These are phyloP conservation scores for Ceratobasidium sp. DNA, from an alignment of 1,284 basidiomycete species.

Conservation along the genomic window DNA sequence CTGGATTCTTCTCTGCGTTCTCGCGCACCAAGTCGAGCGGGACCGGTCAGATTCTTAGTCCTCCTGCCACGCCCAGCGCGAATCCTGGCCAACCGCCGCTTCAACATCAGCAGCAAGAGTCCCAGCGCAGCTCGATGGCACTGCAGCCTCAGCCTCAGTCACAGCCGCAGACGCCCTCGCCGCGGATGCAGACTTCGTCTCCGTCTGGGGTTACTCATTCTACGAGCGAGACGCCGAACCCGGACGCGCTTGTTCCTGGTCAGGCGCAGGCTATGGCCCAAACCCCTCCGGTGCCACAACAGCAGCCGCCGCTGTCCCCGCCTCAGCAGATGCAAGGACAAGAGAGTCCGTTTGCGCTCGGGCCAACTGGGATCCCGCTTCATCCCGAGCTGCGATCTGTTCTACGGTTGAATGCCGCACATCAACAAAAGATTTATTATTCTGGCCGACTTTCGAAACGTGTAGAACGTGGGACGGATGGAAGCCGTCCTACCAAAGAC, in stretches of 20 bases:
- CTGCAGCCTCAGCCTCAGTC: neutral
- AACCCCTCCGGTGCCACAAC: neutral
- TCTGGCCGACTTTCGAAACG: conserved; percentile 82
- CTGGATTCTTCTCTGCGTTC: conserved; percentile 44
- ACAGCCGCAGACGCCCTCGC: conserved; percentile 6
- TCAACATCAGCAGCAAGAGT: neutral
- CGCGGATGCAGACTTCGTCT: conserved; percentile 7
- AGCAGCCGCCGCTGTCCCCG: neutral
- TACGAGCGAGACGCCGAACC: conserved; percentile 24
- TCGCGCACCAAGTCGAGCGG: conserved; percentile 40
- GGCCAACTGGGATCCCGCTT: conserved; percentile 55
- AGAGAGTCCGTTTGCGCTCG: conserved; percentile 24
- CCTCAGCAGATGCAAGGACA: neutral
- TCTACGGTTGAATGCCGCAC: conserved; percentile 75
- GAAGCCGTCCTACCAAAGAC: conserved; percentile 77
- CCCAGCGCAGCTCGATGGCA: neutral
- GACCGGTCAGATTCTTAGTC: conserved; percentile 31
- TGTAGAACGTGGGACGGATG: conserved; percentile 82
- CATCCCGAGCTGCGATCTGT: conserved; percentile 86
- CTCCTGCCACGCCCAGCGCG: conserved; percentile 26
- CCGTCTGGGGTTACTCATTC: conserved; percentile 19
- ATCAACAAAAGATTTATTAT: conserved; percentile 84
- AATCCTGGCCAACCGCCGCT: neutral
- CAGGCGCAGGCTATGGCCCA: neutral
- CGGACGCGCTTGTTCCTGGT: conserved; percentile 18